Conservation (phyloP, 495 filamentous ascomycete genomes). For the Hypoxylon rickii region DNA sequence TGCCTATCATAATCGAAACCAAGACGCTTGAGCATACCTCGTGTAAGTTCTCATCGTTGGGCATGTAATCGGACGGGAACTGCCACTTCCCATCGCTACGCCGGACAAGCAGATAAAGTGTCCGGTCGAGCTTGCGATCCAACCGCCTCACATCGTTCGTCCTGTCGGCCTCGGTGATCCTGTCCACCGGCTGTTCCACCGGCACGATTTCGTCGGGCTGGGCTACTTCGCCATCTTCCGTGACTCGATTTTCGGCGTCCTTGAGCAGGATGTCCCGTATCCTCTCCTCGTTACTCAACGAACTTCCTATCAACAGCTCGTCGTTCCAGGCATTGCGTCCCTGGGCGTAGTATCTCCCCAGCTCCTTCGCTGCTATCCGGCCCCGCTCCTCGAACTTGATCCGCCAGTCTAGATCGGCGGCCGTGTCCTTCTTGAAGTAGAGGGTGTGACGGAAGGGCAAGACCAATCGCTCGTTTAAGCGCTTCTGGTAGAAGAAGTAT, state of each 20-base stretch:
- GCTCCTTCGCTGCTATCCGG: constrained; percentile 73
- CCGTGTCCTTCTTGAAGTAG: constrained; percentile 93
- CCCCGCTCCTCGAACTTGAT: constrained; percentile 76
- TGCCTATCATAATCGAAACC: background rate
- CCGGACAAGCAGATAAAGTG: constrained; percentile 84
- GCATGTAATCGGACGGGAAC: constrained; percentile 72
- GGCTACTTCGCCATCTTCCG: constrained; percentile 64
- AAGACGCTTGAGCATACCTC: constrained; percentile 61
- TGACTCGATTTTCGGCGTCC: constrained; percentile 74
- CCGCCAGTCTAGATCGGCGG: constrained; percentile 86
- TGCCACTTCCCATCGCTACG: constrained; percentile 71
- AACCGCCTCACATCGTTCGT: constrained; percentile 74
- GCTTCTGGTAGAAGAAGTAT: constrained; percentile 95
- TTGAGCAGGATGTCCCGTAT: constrained; percentile 62
- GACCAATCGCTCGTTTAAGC: constrained; percentile 89
- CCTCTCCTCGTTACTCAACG: constrained; percentile 61
- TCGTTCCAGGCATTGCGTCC: constrained; percentile 83
- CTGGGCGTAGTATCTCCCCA: constrained; percentile 85
- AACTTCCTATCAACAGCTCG: constrained; percentile 77
- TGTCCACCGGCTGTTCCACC: constrained; percentile 70
- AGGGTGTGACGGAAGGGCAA: constrained; percentile 90
- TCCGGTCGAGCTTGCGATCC: constrained; percentile 74
- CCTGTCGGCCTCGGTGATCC: constrained; percentile 81
- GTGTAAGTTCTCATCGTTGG: constrained; percentile 73
- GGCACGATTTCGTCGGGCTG: constrained; percentile 65